Percentiles rank a stretch among this genome's conserved stretches.
These are phyloP conservation scores for Solanum appendiculatum DNA, from an alignment of 257 asterid species.

Conservation along the genomic window DNA sequence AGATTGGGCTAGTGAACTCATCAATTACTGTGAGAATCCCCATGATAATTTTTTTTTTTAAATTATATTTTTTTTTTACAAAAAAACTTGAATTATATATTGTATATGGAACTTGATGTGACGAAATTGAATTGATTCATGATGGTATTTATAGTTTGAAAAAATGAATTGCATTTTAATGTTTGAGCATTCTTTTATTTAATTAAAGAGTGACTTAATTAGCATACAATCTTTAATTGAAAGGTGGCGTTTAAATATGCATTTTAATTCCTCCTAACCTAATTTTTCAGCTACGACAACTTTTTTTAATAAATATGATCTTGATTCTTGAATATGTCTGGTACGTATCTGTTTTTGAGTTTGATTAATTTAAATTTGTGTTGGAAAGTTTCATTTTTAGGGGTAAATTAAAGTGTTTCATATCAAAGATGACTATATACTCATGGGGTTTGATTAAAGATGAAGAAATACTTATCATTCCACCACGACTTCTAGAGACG, in stretches of 20 bases:
- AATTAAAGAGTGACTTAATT: background rate
- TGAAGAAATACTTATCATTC: background rate
- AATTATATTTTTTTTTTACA: background rate
- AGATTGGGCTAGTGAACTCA: slow-evolving; percentile 17
- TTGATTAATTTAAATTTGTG: too few species aligned
- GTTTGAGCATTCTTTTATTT: background rate
- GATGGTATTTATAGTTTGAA: slow-evolving; percentile 12
- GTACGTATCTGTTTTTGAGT: too few species aligned
- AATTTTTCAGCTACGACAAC: background rate
- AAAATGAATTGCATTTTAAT: background rate
- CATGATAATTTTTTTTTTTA: too few species aligned
- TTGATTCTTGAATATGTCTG: background rate
- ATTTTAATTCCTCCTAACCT: background rate
- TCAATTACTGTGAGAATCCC: slow-evolving; percentile 13
- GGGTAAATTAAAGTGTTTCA: background rate
- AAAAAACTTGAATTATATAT: background rate
- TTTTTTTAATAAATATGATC: background rate
- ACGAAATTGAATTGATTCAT: background rate
- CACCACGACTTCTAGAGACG: background rate
- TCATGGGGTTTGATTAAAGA: background rate
- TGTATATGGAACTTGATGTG: background rate
- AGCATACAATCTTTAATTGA: background rate
- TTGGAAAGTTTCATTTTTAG: too few species aligned
- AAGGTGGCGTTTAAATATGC: background rate
- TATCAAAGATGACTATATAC: background rate